Evolutionary conservation across 441 rosid genomes (phyloP), one percentile per base, ranked within the genome.

Genomic region (Mallotus japonicus): DNA sequence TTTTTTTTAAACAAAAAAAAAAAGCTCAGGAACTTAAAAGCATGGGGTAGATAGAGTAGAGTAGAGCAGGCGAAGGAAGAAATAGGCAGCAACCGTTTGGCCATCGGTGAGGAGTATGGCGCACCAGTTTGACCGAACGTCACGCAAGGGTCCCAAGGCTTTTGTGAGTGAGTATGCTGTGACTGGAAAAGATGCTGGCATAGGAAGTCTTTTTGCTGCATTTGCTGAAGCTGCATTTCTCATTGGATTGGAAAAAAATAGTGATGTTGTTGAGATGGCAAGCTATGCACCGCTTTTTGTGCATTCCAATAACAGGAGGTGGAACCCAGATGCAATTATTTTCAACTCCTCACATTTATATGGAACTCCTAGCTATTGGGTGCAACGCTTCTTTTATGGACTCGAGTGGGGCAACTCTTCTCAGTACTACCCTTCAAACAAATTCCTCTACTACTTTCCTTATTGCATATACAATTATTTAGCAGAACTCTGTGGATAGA

Each of bases 351-450:
- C 85, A 3, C 87, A 81, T 50, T 51, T 44, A 3, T 93, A 90
- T 75, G 98, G 98, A 79, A 92, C 98, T 71, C 98, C 98, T n/a
- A 90, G 98, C 87, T 93, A 90, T 71, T 93, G 98, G 97, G 81
- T 90, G 77, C 98, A 89, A 73, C 83, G 20, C 37, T 87, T 90
- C 78, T 1, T 93, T 93, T 46, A 54, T 69, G 14, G 91, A 90
- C 49, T 88, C 98, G 44, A 92, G 97, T 77, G 98, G 93, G 40
- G 92, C 95, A 71, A 86, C 85, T 76, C 85, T 91, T 68, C 91
- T 82, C 15, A 75, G 78, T 62, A 70, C 96, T 44, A 83, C 83
- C 42, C 84, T 93, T 9, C 76, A 67, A 54, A 67, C 83, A 22
- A 80, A 81, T 81, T 79, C 85, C 73, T 80, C 92, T 28, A 9